A percentile compares a stretch with the other conserved stretches of the same genome.
phyloP scores from a whole-genome alignment of 2,329 filamentous ascomycete species.

The Sclerotinia trifoliorum region DNA sequence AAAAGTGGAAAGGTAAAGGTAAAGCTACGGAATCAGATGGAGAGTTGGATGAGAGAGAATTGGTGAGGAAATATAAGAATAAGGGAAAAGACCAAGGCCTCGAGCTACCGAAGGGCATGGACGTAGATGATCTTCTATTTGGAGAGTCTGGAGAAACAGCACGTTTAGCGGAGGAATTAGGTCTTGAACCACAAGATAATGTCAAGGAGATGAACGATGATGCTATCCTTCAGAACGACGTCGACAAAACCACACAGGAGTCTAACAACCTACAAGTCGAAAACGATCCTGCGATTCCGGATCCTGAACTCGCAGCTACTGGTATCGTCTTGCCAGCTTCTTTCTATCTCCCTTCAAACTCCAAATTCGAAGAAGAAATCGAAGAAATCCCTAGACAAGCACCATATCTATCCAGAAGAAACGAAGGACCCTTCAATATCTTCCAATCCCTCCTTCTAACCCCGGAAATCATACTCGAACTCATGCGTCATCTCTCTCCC shows the following conservation, averaged over 20 bases:
- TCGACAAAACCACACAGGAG: neutral
- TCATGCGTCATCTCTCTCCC: constrained; percentile 2
- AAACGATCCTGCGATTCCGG: neutral
- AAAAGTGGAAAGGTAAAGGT: constrained; percentile 15
- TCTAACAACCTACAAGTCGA: neutral
- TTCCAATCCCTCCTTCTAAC: constrained; percentile 2
- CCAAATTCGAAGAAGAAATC: neutral
- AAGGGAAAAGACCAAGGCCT: neutral
- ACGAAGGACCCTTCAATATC: constrained; percentile 6
- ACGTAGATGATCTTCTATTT: neutral
- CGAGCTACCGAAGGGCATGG: neutral
- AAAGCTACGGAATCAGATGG: neutral
- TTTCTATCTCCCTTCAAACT: neutral
- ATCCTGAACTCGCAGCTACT: neutral
- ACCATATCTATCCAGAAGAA: neutral
- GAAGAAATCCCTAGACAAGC: neutral
- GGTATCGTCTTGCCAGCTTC: neutral
- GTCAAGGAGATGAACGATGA: neutral
- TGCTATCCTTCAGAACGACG: neutral
- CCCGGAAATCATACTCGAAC: constrained; percentile 5
- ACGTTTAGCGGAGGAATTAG: neutral
- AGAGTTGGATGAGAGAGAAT: neutral
- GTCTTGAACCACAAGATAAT: neutral
- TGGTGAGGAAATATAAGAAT: neutral
- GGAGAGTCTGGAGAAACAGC: neutral